Evolutionary conservation across 306 rosid genomes (phyloP), one percentile per base, ranked within the genome.

Genomic region (Cucurbita maxima): DNA sequence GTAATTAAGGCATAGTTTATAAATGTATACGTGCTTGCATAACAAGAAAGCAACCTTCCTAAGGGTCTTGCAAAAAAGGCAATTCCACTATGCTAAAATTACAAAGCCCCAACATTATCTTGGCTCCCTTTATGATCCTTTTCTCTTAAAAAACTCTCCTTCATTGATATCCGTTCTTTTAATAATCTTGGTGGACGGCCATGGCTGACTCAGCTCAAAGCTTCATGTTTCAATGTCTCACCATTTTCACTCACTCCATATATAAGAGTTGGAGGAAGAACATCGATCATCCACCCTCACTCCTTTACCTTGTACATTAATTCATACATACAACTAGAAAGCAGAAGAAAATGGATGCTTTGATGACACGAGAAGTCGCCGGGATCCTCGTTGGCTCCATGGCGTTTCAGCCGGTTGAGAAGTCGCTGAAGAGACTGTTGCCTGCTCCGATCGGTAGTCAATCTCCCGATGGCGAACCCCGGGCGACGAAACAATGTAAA

Each of bases 81-180:
- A 64, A 43, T 38, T 48, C 44, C 45, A 55, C 68, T 11, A 64
- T 64, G 44, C 77, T n/a, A 78, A 80, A 76, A 75, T 72, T 70
- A 79, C 67, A 71, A 80, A 84, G 83, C 84, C 64, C 38, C 52
- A 79, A 74, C 79, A 78, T 73, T 75, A 66, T 44, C 72, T 0
- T 72, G 76, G 55, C 18, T 66, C 5, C 72, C 44, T 66, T 71
- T 61, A 66, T 52, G 22, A 15, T 63, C 50, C 44, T 61, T 37
- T 47, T n/a, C 4, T 38, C 54, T 8, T 43, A 10, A 64, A 64
- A 43, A 48, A 8, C 18, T 19, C 4, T 25, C 71, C 75, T 77
- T 44, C 68, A 8, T 16, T 38, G 56, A 41, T 56, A 56, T 68
- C 72, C 83, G 75, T 77, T 55, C 78, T 68, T 64, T 60, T 76